Conservation (phyloP, 441 rosid species). For the Sinapis alba region DNA sequence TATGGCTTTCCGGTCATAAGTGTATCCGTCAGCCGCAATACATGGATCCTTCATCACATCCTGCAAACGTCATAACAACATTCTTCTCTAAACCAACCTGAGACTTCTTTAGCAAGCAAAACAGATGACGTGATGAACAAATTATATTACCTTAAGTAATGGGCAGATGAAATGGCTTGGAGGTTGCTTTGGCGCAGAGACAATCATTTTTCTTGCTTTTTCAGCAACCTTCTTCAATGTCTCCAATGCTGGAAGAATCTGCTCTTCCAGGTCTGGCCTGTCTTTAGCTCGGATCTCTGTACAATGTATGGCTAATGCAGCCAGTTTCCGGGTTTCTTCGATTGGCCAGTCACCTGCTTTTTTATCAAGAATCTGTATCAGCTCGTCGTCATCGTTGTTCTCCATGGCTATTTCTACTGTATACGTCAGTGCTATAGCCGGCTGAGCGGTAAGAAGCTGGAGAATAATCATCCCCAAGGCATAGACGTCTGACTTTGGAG, state of each 20-base stretch:
- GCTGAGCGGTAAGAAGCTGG: not conserved
- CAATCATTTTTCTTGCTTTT: conserved; percentile 37
- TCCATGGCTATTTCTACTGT: conserved; percentile 1
- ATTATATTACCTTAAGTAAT: conserved; percentile 33
- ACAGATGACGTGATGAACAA: conserved; percentile 1
- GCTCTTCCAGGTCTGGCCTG: conserved; percentile 67
- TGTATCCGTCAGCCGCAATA: conserved; percentile 93
- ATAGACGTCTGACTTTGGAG: not conserved
- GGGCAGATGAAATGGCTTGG: conserved; percentile 62
- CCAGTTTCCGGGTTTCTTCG: not conserved
- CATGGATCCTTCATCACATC: conserved; percentile 86
- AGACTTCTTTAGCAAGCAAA: conserved; percentile 21
- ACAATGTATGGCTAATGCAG: not conserved
- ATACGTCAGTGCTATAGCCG: conserved; percentile 2
- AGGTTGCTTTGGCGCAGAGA: conserved; percentile 32
- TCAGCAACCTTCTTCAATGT: conserved; percentile 63
- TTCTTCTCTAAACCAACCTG: not conserved
- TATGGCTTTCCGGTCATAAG: conserved; percentile 71
- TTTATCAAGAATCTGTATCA: conserved; percentile 2
- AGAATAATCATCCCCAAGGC: not conserved
- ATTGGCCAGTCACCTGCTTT: not conserved
- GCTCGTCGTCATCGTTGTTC: not conserved
- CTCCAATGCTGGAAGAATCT: conserved; percentile 72
- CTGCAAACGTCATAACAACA: conserved; percentile 43
- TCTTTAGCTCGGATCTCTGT: conserved; percentile 52